Evolutionary conservation across 1,139 yeast species (phyloP).

Genomic region (Blastobotrys aristatus): DNA sequence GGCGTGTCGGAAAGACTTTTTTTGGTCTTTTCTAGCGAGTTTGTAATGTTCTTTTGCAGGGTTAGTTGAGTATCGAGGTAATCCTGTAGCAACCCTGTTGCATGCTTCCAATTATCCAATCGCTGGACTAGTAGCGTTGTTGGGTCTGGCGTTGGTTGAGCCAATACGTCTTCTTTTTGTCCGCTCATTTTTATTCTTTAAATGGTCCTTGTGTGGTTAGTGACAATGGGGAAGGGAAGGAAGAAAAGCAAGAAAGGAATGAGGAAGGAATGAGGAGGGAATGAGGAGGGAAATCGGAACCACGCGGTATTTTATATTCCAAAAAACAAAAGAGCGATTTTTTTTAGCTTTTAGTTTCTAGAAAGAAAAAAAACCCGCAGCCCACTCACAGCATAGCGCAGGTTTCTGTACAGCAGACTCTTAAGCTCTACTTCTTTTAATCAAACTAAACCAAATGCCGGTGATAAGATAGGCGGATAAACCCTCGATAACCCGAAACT

Average conservation of each 20-base stretch:
- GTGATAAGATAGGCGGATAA: no score
- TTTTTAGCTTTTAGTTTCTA: no score
- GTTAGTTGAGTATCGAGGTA: constrained; percentile 29
- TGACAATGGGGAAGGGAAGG: neutral
- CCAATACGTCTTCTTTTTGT: constrained; percentile 26
- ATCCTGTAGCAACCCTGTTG: constrained; percentile 30
- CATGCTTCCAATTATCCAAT: constrained; percentile 37
- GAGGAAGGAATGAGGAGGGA: neutral
- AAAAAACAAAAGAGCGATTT: no score
- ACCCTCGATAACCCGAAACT: no score
- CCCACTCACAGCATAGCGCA: no score
- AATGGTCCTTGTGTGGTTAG: neutral
- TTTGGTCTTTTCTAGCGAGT: constrained; percentile 33
- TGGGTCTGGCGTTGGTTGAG: constrained; percentile 32
- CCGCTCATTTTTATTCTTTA: neutral
- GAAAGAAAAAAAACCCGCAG: no score
- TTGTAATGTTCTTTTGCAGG: constrained; percentile 29
- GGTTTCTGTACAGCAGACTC: no score
- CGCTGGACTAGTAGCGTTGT: constrained; percentile 33
- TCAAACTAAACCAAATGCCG: no score
- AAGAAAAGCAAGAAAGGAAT: neutral
- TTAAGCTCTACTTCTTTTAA: no score
- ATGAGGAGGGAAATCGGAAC: neutral
- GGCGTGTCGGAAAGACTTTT: constrained; percentile 34
- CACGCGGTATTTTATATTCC: no score